Evolutionary conservation across 306 rosid genomes (phyloP), one percentile per base, ranked within the genome.

Genomic region (Gastrolobium bilobum): DNA sequence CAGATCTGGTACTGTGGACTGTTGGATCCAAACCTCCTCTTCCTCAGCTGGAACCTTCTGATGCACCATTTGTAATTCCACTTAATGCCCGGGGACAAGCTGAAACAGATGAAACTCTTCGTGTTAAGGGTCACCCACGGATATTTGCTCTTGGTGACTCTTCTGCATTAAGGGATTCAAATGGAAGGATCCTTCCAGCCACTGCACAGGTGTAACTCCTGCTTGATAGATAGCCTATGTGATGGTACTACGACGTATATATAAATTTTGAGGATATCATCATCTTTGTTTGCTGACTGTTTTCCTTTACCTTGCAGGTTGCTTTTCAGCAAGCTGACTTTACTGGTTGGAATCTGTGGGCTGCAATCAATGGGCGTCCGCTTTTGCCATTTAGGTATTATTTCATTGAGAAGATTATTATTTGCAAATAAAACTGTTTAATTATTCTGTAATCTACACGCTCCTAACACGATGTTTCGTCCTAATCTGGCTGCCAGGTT

Each of bases 321-420:
- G 98, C 99, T 26, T 92, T 94, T 88, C 99, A 94, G 87, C 97
- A 94, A 82, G 99, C 99, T 1, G 99, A 92, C 85, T 94, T 94
- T 79, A 79, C 95, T 73, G 99, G 97, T 75, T 94, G 97, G 99
- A 94, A 94, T 87, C 88, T 92, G 59, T 94, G 97, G 99, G 99
- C 98, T 84, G 97, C 97, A 35, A 92, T 95, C 86, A 95, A 92
- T 64, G 88, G 84, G 72, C 97, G 99, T 56, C 98, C 99, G 30
- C 95, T 95, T 84, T 83, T 95, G 87, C 98, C 99, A 48, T 95
- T 95, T 74, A 92, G 94, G 97, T 93, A 79, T 33, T 85, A n/a
- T 52, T 77, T 31, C 70, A 51, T 54, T 68, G 43, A 46, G 44
- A 73, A 76, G 47, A 39, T 58, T 64, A 13, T 68, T 66, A 34